Evolutionary conservation across 768 basidiomycete genomes (phyloP).

Genomic region (Trametes maxima): DNA sequence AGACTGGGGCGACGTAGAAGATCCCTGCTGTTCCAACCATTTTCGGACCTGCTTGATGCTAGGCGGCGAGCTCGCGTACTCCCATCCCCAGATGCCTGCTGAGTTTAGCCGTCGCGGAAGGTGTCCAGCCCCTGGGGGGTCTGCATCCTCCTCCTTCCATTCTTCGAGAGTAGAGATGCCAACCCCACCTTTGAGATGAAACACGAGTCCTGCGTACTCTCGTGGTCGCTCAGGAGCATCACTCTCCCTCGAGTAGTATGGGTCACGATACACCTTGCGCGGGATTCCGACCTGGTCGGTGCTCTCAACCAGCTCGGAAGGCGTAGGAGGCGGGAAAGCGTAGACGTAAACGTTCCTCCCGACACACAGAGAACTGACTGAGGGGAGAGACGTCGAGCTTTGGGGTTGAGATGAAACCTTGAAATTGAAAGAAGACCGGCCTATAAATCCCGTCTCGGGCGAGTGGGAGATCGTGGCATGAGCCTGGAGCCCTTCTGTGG

Average conservation of each 20-base stretch:
- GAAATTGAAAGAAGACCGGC: neutral
- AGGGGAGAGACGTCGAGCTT: neutral
- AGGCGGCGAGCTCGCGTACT: conserved; percentile 75
- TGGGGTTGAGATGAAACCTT: neutral
- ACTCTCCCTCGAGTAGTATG: conserved; percentile 71
- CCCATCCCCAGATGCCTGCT: conserved; percentile 66
- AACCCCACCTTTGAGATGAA: conserved; percentile 65
- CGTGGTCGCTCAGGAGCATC: conserved; percentile 72
- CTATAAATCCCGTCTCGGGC: neutral
- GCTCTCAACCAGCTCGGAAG: conserved; percentile 47
- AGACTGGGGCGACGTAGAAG: neutral
- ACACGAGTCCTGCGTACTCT: conserved; percentile 82
- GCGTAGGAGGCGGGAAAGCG: conserved; percentile 50
- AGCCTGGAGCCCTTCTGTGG: neutral
- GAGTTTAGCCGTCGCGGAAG: conserved; percentile 23
- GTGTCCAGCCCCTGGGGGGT: neutral
- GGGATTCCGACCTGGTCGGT: conserved; percentile 53
- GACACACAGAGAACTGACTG: conserved; percentile 28
- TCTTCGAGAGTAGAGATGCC: conserved; percentile 59
- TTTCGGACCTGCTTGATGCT: conserved; percentile 52
- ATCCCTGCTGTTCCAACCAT: conserved; percentile 50
- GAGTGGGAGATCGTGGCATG: neutral
- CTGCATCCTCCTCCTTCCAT: conserved; percentile 43
- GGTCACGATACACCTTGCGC: conserved; percentile 68
- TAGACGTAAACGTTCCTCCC: conserved; percentile 46